Evolutionary conservation across 768 basidiomycete genomes (phyloP), one percentile per base, ranked within the genome.

Genomic region (Termitomyces sp.): DNA sequence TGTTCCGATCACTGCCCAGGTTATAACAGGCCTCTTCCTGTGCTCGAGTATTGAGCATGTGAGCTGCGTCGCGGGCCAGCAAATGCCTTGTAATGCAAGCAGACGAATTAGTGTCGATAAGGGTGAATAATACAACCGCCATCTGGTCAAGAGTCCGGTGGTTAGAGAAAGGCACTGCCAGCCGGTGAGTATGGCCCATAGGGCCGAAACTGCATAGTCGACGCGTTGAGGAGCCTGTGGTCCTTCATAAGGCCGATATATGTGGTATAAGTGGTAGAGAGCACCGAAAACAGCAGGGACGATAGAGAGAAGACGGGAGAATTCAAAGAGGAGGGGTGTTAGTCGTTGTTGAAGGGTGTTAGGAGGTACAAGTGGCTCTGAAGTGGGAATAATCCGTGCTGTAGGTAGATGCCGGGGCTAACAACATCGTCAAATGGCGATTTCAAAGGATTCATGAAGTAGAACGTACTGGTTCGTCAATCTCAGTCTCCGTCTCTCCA

Each of bases 1-100:
- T 13, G 88, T 94, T 0, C 88, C 95, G 50, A 98, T 90, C 12
- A 88, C 82, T 4, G 93, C 88, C 96, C 96, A 98, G 53, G 85
- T 88, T 5, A 89, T 75, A n/a, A 92, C 86, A 0, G 94, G 93
- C 9, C 94, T 82, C 36, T 76, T 77, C 18, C 81, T 79, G 55
- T 85, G 78, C 33, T 87, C 86, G 47, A 98, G 78, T 52, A 94
- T 73, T 55, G 78, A 81, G 34, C 96, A 84, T 1, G 93, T 95
- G 41, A 93, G 72, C 63, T 93, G 90, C 5, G 95, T 97, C 4
- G 92, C 88, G 2, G 93, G 93, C 95, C 95, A 98, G 74, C 95
- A 98, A 59, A 98, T 95, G 18, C 92, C 91, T 69, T 98, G 96
- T 0, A 98, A 78, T 0, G 93, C 95, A 57, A 98, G 80, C 4